Evolutionary conservation across 2,329 filamentous ascomycete genomes (phyloP).

Genomic region (Colletotrichum eremochloae): DNA sequence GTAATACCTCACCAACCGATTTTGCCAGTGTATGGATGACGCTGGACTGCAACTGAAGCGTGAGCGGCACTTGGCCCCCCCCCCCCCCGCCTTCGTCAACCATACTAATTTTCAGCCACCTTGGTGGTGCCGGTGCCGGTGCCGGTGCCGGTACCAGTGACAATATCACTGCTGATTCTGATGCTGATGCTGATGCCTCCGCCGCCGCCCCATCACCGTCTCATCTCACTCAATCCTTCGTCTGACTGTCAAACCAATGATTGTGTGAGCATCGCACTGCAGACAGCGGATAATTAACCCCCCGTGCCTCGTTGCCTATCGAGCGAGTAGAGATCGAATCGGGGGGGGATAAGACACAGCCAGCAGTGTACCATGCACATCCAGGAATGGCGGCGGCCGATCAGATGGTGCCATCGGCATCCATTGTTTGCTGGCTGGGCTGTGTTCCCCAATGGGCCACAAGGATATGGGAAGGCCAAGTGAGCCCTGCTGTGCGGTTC

Average conservation of each 20-base stretch:
- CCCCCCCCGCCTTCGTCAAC: constrained; percentile 8
- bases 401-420: constrained; percentile 37
- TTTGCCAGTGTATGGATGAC: constrained; percentile 29
- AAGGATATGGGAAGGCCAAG: constrained; percentile 23
- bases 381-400: constrained; percentile 39
- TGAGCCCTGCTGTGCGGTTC: not conserved
- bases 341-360: constrained; percentile 1
- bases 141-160: not conserved
- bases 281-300: not conserved
- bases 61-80: constrained; percentile 23
- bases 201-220: constrained; percentile 24
- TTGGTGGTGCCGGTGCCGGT: not conserved
- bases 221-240: constrained; percentile 3
- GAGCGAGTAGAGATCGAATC: constrained; percentile 24
- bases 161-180: not conserved
- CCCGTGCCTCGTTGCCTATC: constrained; percentile 33
- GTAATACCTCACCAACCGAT: constrained; percentile 14
- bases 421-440: constrained; percentile 27
- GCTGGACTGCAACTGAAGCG: constrained; percentile 26
- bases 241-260: not conserved
- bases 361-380: constrained; percentile 12
- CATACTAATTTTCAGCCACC: constrained; percentile 12
- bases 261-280: not conserved
- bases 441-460: constrained; percentile 26
- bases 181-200: not conserved